Evolutionary conservation across 2,329 filamentous ascomycete species (phyloP).

Genomic region (Pseudogymnoascus sp.): DNA sequence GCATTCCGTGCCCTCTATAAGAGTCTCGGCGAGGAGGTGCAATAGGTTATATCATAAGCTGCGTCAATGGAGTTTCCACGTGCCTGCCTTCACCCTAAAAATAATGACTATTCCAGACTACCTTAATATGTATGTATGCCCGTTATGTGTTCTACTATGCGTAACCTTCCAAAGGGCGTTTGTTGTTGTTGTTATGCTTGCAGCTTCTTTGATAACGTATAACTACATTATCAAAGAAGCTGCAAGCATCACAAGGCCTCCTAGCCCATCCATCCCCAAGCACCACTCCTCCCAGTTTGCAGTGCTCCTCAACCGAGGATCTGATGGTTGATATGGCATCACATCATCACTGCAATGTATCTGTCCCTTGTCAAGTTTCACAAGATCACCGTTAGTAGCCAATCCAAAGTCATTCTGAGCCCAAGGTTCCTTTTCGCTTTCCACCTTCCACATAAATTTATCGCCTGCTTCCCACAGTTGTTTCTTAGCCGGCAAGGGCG

Average conservation of each 20-base stretch:
- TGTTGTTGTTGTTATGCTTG: too few species aligned
- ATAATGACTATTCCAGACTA: neutral
- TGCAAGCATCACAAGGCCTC: constrained; percentile 37
- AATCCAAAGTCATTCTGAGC: constrained; percentile 24
- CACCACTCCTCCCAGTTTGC: constrained; percentile 38
- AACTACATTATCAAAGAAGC: constrained; percentile 27
- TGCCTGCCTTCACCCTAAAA: neutral
- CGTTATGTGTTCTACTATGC: neutral
- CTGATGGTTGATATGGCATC: constrained; percentile 15
- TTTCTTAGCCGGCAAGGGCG: constrained; percentile 35
- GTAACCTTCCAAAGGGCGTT: neutral
- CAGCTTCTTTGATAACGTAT: too few species aligned
- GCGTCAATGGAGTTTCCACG: neutral
- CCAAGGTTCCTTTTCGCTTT: constrained; percentile 22
- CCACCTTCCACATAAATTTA: constrained; percentile 28
- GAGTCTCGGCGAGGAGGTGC: neutral
- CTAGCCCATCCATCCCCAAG: constrained; percentile 36
- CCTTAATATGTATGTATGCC: neutral
- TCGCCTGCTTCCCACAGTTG: constrained; percentile 36
- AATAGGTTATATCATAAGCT: neutral
- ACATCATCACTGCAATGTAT: constrained; percentile 21
- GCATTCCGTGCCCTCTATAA: neutral
- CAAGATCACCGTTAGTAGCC: constrained; percentile 27
- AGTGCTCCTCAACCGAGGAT: constrained; percentile 15
- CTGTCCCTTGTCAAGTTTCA: constrained; percentile 23